Conservation (phyloP, 305 asterid species). For the Ajuga reptans region DNA sequence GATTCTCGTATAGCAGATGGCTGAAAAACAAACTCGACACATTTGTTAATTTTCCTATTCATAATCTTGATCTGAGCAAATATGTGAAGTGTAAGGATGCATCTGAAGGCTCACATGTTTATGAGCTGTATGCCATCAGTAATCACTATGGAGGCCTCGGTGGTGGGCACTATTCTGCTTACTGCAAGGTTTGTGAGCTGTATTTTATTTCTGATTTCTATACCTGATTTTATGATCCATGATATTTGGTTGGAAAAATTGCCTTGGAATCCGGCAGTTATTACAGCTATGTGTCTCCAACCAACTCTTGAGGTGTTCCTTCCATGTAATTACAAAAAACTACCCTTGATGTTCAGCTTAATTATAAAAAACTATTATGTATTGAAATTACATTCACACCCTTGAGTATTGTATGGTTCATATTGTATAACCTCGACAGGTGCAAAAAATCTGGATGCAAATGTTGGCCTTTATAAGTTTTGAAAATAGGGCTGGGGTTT, state of each 20-base stretch:
- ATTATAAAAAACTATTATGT: too few species aligned
- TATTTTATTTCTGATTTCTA: background rate
- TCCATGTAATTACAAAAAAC: background rate
- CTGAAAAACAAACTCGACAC: constrained; percentile 80
- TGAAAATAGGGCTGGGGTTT: background rate
- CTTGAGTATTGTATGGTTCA: background rate
- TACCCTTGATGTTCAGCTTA: background rate
- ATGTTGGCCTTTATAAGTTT: background rate
- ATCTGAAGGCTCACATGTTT: constrained; percentile 50
- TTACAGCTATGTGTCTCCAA: background rate
- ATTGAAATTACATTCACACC: background rate
- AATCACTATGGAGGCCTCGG: constrained; percentile 97
- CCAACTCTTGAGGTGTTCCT: background rate
- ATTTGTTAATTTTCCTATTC: constrained; percentile 75
- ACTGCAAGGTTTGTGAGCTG: constrained; percentile 61
- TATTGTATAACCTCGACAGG: too few species aligned
- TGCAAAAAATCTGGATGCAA: background rate
- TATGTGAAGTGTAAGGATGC: constrained; percentile 59
- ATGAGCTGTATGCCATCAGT: constrained; percentile 85
- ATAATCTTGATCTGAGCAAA: constrained; percentile 69
- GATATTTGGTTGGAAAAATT: background rate
- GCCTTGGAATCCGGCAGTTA: background rate
- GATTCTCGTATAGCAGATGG: constrained; percentile 85
- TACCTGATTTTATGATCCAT: background rate
- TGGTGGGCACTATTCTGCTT: constrained; percentile 93